Evolutionary conservation across 768 basidiomycete species (phyloP).

Genomic region (Mycena vulgaris): DNA sequence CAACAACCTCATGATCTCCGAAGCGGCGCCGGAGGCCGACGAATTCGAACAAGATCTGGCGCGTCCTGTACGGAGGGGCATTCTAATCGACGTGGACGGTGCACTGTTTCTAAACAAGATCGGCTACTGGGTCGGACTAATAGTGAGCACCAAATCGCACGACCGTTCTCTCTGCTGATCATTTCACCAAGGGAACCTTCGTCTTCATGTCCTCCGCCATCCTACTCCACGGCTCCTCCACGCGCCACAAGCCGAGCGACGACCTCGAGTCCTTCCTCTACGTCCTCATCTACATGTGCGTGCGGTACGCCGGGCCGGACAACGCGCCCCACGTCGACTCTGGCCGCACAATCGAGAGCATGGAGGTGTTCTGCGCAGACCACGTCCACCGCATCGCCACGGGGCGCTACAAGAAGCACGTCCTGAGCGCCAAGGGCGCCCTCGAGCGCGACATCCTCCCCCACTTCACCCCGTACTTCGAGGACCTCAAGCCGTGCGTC

Average conservation of each 20-base stretch:
- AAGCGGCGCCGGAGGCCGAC: neutral
- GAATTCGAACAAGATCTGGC: neutral
- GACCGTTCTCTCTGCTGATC: neutral
- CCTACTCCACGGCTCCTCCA: conserved; percentile 17
- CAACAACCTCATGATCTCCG: conserved; percentile 30
- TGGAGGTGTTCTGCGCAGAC: neutral
- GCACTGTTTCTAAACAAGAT: conserved; percentile 11
- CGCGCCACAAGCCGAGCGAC: conserved; percentile 18
- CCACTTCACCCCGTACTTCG: conserved; percentile 7
- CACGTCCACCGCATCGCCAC: neutral
- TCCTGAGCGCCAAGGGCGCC: neutral
- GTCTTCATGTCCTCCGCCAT: conserved; percentile 30
- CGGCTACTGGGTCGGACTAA: conserved; percentile 24
- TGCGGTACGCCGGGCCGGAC: conserved; percentile 26
- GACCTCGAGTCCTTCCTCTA: conserved; percentile 23
- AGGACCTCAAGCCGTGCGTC: conserved; percentile 19
- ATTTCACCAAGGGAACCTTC: conserved; percentile 16
- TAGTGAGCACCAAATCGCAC: neutral
- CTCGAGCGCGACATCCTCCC: conserved; percentile 19
- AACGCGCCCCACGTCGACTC: conserved; percentile 18
- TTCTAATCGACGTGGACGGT: conserved; percentile 26
- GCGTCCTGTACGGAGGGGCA: neutral
- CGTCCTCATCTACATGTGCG: conserved; percentile 23
- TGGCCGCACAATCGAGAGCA: neutral
- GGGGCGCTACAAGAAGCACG: conserved; percentile 13